Evolutionary conservation across 2,329 filamentous ascomycete genomes (phyloP), one percentile per base, ranked within the genome.

Genomic region (Tolypocladium nubicola): DNA sequence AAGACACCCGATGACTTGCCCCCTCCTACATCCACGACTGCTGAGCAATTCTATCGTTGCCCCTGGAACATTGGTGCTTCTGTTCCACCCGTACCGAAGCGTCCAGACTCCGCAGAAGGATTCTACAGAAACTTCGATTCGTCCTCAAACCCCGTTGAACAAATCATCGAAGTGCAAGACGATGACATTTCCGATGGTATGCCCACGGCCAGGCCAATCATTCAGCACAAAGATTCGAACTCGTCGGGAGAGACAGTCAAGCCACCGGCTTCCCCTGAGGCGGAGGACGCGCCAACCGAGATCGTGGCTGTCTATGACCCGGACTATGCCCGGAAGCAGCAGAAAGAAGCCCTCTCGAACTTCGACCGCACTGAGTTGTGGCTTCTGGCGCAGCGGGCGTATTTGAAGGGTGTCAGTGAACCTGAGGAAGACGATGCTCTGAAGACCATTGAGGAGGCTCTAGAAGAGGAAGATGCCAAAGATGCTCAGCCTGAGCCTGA

Each of bases 11-110:
- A 82, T 9, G 80, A 79, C 21, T 68, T 78, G 61, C 73, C 75
- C 3, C 84, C 84, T 1, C 91, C 91, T 1, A 93, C 90, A 0
- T 96, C 93, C 1, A 90, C 90, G 37, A 91, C 88, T n/a, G 93
- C 93, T 11, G 90, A 96, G 69, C 84, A 88, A 61, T 97, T 97
- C 67, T 97, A 97, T 74, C 86, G 87, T 61, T 81, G 87, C 35
- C 91, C 92, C 3, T 97, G 91, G 87, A 80, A 78, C 62, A 73
- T 73, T 26, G 69, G 76, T 54, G 54, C 73, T n/a, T 66, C 69
- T 9, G 66, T 68, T 41, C 70, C 72, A 33, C 69, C 71, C 3
- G 62, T 74, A 4, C 70, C 72, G 10, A 66, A 66, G 63, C 61
- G 68, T 61, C 65, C 73, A 64, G 55, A 77, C 63, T 33, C 73